These are phyloP conservation scores for Candida boidinii DNA, from an alignment of 805 yeast species.

Conservation along the genomic window DNA sequence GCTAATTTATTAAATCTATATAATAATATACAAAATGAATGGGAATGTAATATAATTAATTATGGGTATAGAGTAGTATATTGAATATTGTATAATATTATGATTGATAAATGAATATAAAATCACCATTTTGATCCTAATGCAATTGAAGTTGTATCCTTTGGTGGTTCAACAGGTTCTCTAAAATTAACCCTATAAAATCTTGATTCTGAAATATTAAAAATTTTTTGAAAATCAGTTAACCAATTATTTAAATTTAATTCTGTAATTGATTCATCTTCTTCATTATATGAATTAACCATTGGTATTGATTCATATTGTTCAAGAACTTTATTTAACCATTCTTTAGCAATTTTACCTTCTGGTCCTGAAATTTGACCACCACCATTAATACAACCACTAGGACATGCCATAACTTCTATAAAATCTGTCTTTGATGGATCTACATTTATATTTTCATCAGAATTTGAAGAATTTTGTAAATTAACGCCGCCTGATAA, in stretches of 20 bases:
- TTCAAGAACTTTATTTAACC: slow-evolving; percentile 30
- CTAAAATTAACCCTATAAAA: slow-evolving; percentile 38
- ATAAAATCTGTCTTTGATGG: slow-evolving; percentile 69
- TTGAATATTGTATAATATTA: too few relatives aligned
- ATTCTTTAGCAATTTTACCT: slow-evolving; percentile 27
- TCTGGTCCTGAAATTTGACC: slow-evolving; percentile 63
- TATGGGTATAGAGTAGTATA: too few relatives aligned
- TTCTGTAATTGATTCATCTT: neutral
- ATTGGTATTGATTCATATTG: slow-evolving; percentile 27
- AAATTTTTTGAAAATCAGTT: slow-evolving; percentile 21
- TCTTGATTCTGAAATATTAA: slow-evolving; percentile 26
- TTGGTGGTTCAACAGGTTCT: slow-evolving; percentile 43
- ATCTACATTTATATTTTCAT: slow-evolving; percentile 33
- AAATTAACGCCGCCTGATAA: slow-evolving; percentile 8
- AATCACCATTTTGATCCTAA: slow-evolving; percentile 55
- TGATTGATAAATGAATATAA: too few relatives aligned
- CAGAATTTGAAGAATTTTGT: slow-evolving; percentile 3
- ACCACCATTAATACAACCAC: slow-evolving; percentile 96
- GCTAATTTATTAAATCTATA: too few relatives aligned
- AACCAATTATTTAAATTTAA: slow-evolving; percentile 24
- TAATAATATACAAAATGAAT: too few relatives aligned
- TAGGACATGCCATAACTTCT: slow-evolving; percentile 98
- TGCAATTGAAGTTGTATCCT: slow-evolving; percentile 36
- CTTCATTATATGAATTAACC: neutral
- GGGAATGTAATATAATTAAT: too few relatives aligned